These are phyloP conservation scores for Tilletia caries DNA, from an alignment of 1,284 basidiomycete genomes.

Conservation along the genomic window DNA sequence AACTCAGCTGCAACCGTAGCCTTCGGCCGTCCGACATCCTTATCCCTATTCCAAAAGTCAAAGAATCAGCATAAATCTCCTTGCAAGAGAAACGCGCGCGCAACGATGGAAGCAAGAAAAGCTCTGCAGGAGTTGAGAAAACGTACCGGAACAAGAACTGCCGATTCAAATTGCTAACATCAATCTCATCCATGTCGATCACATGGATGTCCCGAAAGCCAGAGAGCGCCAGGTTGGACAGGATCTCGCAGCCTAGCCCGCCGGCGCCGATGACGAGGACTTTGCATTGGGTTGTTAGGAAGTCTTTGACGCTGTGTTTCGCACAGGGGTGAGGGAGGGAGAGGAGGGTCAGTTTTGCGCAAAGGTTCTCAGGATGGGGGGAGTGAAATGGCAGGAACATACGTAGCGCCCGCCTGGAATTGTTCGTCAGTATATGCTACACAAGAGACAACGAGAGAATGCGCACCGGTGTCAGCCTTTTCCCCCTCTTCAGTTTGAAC, in stretches of 20 bases:
- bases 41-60: constrained; percentile 61
- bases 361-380: neutral
- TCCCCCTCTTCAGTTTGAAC: too few species aligned
- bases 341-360: neutral
- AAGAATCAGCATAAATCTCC: neutral
- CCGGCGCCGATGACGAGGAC: constrained; percentile 79
- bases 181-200: constrained; percentile 99
- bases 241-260: constrained; percentile 52
- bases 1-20: constrained; percentile 82
- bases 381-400: neutral
- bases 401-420: constrained; percentile 32
- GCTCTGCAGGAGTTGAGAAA: too few species aligned
- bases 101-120: neutral
- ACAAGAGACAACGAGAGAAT: too few species aligned
- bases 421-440: constrained; percentile 34
- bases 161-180: constrained; percentile 95
- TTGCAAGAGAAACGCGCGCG: too few species aligned
- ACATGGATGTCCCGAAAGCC: constrained; percentile 98
- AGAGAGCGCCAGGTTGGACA: constrained; percentile 57
- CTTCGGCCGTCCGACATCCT: constrained; percentile 91
- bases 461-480: too few species aligned
- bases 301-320: constrained; percentile 68
- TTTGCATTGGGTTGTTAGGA: constrained; percentile 78
- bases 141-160: constrained; percentile 92
- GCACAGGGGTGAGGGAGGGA: neutral